phyloP scores from a whole-genome alignment of 23 red algal genomes.

The Agarophyton chilense region DNA sequence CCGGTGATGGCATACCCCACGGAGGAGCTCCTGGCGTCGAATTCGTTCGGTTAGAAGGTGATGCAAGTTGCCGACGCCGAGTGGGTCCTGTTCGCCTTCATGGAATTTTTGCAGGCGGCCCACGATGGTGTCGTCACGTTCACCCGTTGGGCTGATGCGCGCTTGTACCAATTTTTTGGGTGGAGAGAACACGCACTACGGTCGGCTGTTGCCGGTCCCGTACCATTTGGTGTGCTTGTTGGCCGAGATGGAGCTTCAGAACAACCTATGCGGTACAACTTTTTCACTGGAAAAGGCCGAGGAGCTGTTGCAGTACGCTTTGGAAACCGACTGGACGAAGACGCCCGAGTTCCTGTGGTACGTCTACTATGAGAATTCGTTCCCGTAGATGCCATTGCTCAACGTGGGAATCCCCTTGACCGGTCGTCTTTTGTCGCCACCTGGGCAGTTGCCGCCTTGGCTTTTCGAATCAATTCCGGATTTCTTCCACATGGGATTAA shows the following conservation, averaged over 20 bases:
- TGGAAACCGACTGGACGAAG: neutral
- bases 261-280: neutral
- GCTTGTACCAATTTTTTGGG: no score
- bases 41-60: neutral
- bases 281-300: neutral
- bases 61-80: neutral
- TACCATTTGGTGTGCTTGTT: neutral
- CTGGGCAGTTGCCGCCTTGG: no score
- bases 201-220: neutral
- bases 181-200: no score
- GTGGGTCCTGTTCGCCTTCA: neutral
- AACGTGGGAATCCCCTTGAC: neutral
- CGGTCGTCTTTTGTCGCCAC: neutral
- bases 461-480: no score
- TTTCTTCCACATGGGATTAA: no score
- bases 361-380: neutral
- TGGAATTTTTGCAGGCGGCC: neutral
- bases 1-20: neutral
- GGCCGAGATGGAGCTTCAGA: neutral
- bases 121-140: neutral
- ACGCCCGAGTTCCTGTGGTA: slow-evolving; percentile 7
- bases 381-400: neutral
- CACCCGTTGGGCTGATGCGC: neutral
- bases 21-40: neutral
- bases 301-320: neutral